Percentiles rank a stretch among this genome's conserved stretches.
Conservation (phyloP, 345 rosid genomes). For the Syzygium oleosum region DNA sequence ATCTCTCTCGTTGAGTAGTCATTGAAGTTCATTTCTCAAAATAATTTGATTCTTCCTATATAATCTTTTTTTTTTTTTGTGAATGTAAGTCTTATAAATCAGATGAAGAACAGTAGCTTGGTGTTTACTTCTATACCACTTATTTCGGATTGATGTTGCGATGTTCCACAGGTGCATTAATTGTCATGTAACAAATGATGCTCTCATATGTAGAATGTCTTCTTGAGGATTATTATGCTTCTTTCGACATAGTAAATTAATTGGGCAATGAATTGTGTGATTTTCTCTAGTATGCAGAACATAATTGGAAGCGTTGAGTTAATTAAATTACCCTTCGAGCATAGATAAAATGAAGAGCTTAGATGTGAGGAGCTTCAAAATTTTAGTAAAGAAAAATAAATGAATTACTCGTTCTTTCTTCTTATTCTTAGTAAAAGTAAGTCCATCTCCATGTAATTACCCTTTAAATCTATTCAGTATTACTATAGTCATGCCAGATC, state of each 20-base stretch:
- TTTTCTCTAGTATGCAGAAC: background rate
- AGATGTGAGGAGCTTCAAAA: background rate
- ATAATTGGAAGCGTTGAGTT: background rate
- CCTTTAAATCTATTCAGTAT: no score
- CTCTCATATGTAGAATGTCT: background rate
- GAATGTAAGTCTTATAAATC: no score
- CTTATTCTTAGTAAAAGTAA: no score
- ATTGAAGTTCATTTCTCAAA: background rate
- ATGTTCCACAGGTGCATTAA: background rate
- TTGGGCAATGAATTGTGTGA: background rate
- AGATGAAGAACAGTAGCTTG: no score
- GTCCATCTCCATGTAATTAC: no score
- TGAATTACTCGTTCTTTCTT: background rate
- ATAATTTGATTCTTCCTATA: background rate
- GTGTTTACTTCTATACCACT: background rate
- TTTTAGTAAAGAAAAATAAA: background rate
- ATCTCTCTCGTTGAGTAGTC: background rate
- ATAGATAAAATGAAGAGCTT: background rate
- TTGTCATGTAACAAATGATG: background rate
- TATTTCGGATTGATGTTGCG: background rate
- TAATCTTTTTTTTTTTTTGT: background rate
- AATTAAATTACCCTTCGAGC: background rate
- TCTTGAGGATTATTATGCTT: background rate
- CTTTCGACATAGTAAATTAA: background rate
- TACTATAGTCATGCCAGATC: no score